A percentile compares a stretch with the other conserved stretches of the same genome.
Conservation (phyloP, 2,329 filamentous ascomycete genomes). For the Geosmithia flava region DNA sequence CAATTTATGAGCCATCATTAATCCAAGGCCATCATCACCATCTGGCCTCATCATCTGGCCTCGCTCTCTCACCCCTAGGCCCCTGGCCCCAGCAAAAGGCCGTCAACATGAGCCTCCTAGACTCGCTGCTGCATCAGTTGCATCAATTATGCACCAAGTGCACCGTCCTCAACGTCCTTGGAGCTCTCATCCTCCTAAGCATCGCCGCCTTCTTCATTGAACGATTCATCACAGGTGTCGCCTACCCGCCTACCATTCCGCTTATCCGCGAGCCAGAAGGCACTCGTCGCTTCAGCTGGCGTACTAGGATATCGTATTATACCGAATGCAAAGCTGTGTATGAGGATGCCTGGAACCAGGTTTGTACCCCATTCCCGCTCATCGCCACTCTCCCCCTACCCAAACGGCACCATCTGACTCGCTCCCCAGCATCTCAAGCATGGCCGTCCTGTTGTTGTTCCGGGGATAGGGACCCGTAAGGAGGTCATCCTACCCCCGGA, state of each 20-base stretch:
- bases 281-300: constrained; percentile 13
- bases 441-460: constrained; percentile 26
- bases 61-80: too few species aligned
- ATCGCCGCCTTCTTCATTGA: constrained; percentile 8
- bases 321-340: constrained; percentile 15
- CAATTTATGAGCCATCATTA: too few species aligned
- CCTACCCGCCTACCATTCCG: constrained; percentile 12
- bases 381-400: neutral
- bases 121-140: too few species aligned
- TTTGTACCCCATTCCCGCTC: constrained; percentile 4
- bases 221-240: constrained; percentile 6
- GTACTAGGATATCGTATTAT: constrained; percentile 14
- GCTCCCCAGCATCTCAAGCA: constrained; percentile 25
- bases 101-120: too few species aligned
- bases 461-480: constrained; percentile 22
- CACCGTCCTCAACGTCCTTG: neutral
- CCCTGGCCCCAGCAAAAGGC: too few species aligned
- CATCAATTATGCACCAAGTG: neutral
- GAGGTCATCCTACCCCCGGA: constrained; percentile 28
- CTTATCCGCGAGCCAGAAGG: constrained; percentile 13
- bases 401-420: neutral
- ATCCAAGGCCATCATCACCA: too few species aligned
- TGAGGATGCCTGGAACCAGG: constrained; percentile 16
- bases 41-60: too few species aligned
- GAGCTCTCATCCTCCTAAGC: neutral